Conservation (phyloP, 352 stramenopile genomes). For the Globisporangium yorkense region DNA sequence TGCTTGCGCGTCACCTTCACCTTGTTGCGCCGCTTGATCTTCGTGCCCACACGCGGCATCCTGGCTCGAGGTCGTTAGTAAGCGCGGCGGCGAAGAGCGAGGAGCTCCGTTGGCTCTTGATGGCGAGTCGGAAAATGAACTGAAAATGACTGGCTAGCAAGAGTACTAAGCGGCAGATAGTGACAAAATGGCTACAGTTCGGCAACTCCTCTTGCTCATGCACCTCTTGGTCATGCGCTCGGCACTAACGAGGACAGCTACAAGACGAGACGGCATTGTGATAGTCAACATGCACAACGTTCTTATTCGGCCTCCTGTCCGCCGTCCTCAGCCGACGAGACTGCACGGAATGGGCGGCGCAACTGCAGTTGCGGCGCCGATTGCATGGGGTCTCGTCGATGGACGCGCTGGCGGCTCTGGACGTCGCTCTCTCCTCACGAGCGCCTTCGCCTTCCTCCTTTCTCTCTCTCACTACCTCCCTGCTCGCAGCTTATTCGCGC, state of each 20-base stretch:
- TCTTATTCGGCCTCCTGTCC: neutral
- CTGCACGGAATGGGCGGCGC: slow-evolving; percentile 6
- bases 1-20: slow-evolving; percentile 57
- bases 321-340: neutral
- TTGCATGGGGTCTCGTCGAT: slow-evolving; percentile 3
- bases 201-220: too few species aligned
- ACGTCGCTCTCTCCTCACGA: neutral
- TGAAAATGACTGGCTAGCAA: neutral
- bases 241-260: too few species aligned
- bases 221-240: too few species aligned
- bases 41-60: slow-evolving; percentile 44
- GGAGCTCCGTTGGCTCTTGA: neutral
- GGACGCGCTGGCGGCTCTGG: neutral
- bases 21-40: slow-evolving; percentile 66
- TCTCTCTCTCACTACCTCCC: too few species aligned
- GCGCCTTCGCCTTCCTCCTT: neutral
- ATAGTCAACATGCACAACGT: neutral
- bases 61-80: neutral
- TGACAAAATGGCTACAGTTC: neutral
- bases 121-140: neutral
- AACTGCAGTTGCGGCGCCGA: slow-evolving; percentile 1
- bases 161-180: neutral
- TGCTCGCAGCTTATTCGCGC: slow-evolving; percentile 30
- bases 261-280: too few species aligned
- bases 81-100: too few species aligned